Base-by-base conservation (phyloP, 495 filamentous ascomycete genomes). In the Aspergillus cristatus region DNA sequence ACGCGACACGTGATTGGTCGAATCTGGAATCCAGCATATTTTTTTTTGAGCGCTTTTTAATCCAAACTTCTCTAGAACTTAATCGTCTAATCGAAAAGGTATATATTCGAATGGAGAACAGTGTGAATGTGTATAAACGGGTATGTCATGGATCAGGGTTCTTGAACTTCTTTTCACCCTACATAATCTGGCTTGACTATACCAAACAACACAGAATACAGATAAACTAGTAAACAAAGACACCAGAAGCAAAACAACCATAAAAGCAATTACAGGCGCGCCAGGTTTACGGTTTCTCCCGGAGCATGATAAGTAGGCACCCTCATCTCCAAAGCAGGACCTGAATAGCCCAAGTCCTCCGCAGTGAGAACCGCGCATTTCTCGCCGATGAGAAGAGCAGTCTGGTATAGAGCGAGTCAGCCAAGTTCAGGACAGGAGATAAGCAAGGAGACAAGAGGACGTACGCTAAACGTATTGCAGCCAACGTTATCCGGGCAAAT, bases 401-500 rank as follows among this genome's bases (percentile, higher is more conserved):
- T 87, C 31, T 75, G 20, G 20, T 24, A n/a, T n/a, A 75, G 29
- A 32, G 14, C 18, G 13, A 12, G 8, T 44, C 38, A 40, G 22
- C 0, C 15, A 32, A 28, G 25, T 6, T 31, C 26, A 28, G n/a
- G 7, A 8, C 25, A 14, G 32, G 14, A 18, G 22, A 17, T 25
- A 37, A 22, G 13, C 13, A 36, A 35, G 32, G 22, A 24, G 8
- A 24, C 4, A 24, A 33, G 28, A 29, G 12, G n/a, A 52, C 58
- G 39, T 47, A 62, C 60, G 40, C 66, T 75, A 57, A 63, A 79
- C 45, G 82, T 86, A 56, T 86, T 86, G 66, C 79, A 84, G 20
- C 82, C 82, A 15, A 89, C 79, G 43, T 91, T 91, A 53, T 86
- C 82, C 1, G 84, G 83, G 53, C 79, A 86, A 56, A 89, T 86